Evolutionary conservation across 176 grass and related monocot species (phyloP).

Genomic region (Avena sativa): DNA sequence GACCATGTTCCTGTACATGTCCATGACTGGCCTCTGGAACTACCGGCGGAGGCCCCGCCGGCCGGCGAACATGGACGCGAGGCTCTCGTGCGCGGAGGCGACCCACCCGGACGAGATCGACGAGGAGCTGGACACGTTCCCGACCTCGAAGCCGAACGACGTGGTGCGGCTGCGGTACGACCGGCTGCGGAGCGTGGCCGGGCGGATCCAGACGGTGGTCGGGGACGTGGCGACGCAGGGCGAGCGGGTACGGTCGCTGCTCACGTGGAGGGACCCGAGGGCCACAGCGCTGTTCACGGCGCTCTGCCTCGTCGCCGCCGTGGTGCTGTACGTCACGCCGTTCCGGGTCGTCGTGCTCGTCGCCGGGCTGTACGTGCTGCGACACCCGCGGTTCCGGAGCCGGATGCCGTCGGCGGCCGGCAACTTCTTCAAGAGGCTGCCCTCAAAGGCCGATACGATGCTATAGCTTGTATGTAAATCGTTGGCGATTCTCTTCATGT

Average conservation of each 20-base stretch:
- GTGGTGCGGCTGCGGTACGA: conserved; percentile 82
- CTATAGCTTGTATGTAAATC: neutral
- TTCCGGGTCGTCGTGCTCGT: conserved; percentile 50
- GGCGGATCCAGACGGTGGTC: conserved; percentile 77
- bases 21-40: conserved; percentile 57
- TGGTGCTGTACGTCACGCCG: conserved; percentile 61
- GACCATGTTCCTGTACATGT: conserved; percentile 62
- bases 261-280: conserved; percentile 81
- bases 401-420: conserved; percentile 54
- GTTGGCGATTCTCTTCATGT: neutral
- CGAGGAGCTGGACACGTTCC: conserved; percentile 88
- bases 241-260: conserved; percentile 69
- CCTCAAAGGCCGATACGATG: conserved; percentile 56
- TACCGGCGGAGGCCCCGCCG: conserved; percentile 52
- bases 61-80: conserved; percentile 61
- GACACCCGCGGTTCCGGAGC: conserved; percentile 79
- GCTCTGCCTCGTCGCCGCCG: conserved; percentile 60
- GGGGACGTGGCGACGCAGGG: conserved; percentile 82
- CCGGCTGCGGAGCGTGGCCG: conserved; percentile 75
- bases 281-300: conserved; percentile 63
- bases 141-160: conserved; percentile 57
- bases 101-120: conserved; percentile 66
- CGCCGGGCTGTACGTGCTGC: conserved; percentile 55
- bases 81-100: conserved; percentile 69
- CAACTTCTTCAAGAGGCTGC: conserved; percentile 86